Base-by-base conservation (phyloP, 108 stramenopile genomes). In the Epithemia pelagica region DNA sequence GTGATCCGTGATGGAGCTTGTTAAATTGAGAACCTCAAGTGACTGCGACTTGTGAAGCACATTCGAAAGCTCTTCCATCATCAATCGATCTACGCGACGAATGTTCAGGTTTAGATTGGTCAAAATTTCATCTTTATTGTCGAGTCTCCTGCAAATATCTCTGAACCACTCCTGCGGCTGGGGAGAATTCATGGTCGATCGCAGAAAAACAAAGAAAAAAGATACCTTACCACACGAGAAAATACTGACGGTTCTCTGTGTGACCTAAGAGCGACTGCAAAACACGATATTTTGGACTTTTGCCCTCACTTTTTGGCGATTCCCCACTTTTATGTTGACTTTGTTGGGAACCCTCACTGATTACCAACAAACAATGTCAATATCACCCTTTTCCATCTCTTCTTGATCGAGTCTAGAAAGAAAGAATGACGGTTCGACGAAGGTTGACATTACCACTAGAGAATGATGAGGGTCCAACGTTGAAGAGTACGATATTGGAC, bases 31-130 rank as follows among this genome's bases (percentile, higher is more conserved):
- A 22, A 59, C 54, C 59, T 64, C 53, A 32, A 82, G 72, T 18
- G 23, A 52, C 1, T 24, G 26, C 53, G 77, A 77, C 53, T 77
- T 52, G n/a, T 24, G 27, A 28, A 82, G 61, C 24, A 76, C 73
- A n/a, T 68, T 37, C 0, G 60, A 54, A 1, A 82, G 66, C 1
- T 30, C 62, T 23, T 64, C 23, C n/a, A 69, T 65, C 55, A 60
- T 66, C 2, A 30, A 24, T 15, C 25, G 32, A 33, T 74, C 58
- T 28, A 82, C 55, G 20, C 80, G 73, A 29, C 80, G 76, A 52
- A 82, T 71, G 51, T 82, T 82, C 61, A 82, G 54, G 53, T 77
- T 77, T 5, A 82, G 59, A 69, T 82, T 77, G 20, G 31, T 51
- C 20, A 82, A 37, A 20, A 20, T 20, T 7, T 21, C 3, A 62